Evolutionary conservation across 2,329 filamentous ascomycete species (phyloP), one percentile per base, ranked within the genome.

Genomic region (Cladosporium sp.): DNA sequence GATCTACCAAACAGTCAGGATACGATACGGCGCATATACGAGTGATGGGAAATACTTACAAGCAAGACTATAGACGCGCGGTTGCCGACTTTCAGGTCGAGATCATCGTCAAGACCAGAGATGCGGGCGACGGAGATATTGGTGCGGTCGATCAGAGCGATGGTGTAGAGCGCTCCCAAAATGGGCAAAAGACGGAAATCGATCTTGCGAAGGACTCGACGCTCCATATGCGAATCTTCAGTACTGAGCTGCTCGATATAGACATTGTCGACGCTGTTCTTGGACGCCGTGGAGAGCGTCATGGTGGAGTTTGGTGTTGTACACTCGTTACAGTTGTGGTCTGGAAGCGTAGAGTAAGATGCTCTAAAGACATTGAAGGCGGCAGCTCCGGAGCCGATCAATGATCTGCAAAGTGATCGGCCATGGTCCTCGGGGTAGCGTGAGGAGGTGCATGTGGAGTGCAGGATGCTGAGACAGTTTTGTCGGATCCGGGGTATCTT

Each of bases 71-170:
- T 72, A 46, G 74, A 75, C 57, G 76, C 76, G 49, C 74, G 68
- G 14, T 69, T 62, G 32, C 67, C 67, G 18, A 62, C 59, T 18
- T 58, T 67, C 28, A 76, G 65, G 3, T 71, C 70, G 73, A 81
- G 66, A 13, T 80, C 77, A 6, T 67, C 65, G 14, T 70, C 76
- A 78, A 81, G 80, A 64, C 83, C 91, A n/a, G 91, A 91, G 75
- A 94, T 89, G 60, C 85, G 86, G 46, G 90, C 91, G 25, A 86
- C 82, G 16, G 86, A 86, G 73, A 93, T 79, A 76, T 94, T 94
- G 2, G 89, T 91, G 43, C 91, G 83, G 74, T 94, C 91, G 86
- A 94, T 91, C 66, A 94, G 79, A 69, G 86, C 89, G 70, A 91
- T 83, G 73, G 89, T 68, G 51, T 76, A 76, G 21, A 76, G 71